These are phyloP conservation scores for Venturia effusa DNA, from an alignment of 2,329 filamentous ascomycete genomes.

Conservation along the genomic window DNA sequence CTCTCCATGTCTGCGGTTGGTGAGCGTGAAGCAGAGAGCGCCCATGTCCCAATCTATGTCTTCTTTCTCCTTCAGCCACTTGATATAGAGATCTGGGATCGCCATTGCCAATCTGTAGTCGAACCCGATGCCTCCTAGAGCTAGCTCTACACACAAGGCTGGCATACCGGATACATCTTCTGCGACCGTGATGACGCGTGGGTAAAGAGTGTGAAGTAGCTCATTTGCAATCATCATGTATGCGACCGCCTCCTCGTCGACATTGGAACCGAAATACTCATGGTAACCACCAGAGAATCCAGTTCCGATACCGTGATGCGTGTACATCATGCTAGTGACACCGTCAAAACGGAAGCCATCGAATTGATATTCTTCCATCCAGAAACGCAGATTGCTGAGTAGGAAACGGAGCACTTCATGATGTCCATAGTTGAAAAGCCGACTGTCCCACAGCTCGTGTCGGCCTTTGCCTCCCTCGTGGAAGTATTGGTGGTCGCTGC, in stretches of 20 bases:
- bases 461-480: slow-evolving; percentile 73
- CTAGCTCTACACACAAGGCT: slow-evolving; percentile 77
- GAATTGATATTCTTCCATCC: slow-evolving; percentile 98
- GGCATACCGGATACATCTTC: slow-evolving; percentile 99
- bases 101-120: slow-evolving; percentile 98
- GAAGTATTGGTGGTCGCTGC: slow-evolving; percentile 91
- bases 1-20: slow-evolving; percentile 86
- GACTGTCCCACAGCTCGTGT: slow-evolving; percentile 92
- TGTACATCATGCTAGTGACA: slow-evolving; percentile 96
- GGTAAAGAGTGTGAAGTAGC: slow-evolving; percentile 84
- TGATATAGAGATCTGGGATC: slow-evolving; percentile 98
- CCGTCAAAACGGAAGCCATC: slow-evolving; percentile 97
- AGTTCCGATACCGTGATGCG: slow-evolving; percentile 93
- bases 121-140: slow-evolving; percentile 85
- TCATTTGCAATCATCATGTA: slow-evolving; percentile 97
- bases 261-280: slow-evolving; percentile 83
- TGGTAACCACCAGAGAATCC: slow-evolving; percentile 97
- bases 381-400: slow-evolving; percentile 89
- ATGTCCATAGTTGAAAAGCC: slow-evolving; percentile 91
- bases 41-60: slow-evolving; percentile 89
- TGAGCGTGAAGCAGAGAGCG: slow-evolving; percentile 74
- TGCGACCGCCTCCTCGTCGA: slow-evolving; percentile 87
- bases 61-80: slow-evolving; percentile 86
- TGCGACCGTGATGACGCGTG: slow-evolving; percentile 79
- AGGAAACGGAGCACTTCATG: slow-evolving; percentile 95